phyloP scores from a whole-genome alignment of 306 rosid species.

The Rubus idaeus region DNA sequence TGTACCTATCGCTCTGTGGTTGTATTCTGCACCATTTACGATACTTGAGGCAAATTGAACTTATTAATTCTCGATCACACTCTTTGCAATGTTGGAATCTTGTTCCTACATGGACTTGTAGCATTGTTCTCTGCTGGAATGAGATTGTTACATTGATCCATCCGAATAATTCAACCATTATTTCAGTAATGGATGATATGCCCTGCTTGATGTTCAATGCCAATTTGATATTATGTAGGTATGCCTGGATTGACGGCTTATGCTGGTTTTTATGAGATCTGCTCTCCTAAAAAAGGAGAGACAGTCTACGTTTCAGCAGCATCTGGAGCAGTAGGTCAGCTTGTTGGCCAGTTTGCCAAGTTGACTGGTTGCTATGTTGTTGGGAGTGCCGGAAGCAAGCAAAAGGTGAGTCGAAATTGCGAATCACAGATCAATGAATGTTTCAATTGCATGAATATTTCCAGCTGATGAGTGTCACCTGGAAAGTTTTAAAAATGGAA shows the following conservation, averaged over 20 bases:
- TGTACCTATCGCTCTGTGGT: background rate
- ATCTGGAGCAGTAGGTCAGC: constrained; percentile 43
- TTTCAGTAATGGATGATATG: too few relatives aligned
- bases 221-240: constrained; percentile 8
- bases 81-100: too few relatives aligned
- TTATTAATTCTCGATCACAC: too few relatives aligned
- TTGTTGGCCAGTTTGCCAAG: constrained; percentile 42
- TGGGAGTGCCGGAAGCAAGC: constrained; percentile 42
- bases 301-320: constrained; percentile 33
- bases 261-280: constrained; percentile 30
- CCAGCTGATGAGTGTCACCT: background rate
- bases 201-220: too few relatives aligned
- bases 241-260: constrained; percentile 43
- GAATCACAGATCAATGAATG: background rate
- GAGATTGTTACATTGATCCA: too few relatives aligned
- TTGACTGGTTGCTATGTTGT: constrained; percentile 38
- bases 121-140: too few relatives aligned
- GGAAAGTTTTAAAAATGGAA: background rate
- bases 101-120: too few relatives aligned
- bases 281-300: constrained; percentile 38
- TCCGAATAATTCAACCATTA: too few relatives aligned
- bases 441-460: background rate
- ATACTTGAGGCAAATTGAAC: too few relatives aligned
- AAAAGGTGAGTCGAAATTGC: constrained; percentile 20
- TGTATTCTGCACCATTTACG: background rate